These are phyloP conservation scores for Xylariales sp. DNA, from an alignment of 2,329 filamentous ascomycete genomes.

Conservation along the genomic window DNA sequence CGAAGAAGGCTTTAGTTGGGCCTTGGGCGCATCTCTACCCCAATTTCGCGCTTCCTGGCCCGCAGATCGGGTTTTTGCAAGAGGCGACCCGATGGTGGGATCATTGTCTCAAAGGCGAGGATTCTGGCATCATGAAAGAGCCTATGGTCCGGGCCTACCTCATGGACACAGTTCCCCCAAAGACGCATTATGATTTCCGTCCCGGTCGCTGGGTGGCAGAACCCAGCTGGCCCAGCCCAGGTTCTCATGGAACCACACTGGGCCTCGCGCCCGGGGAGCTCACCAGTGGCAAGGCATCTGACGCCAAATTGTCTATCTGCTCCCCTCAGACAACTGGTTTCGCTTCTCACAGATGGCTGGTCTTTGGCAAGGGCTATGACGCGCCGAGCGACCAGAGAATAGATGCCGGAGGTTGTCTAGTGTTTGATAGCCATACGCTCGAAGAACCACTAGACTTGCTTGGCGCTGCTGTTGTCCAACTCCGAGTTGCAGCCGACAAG, in stretches of 20 bases:
- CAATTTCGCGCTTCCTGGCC: not conserved
- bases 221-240: too few species aligned
- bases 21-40: not conserved
- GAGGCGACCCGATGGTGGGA: not conserved
- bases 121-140: not conserved
- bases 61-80: not conserved
- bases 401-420: not conserved
- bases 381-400: not conserved
- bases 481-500: not conserved
- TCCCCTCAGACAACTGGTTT: not conserved
- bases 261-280: too few species aligned
- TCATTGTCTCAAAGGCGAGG: not conserved
- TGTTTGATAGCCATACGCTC: not conserved
- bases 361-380: not conserved
- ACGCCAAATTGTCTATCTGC: not conserved
- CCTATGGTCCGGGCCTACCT: not conserved
- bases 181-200: too few species aligned
- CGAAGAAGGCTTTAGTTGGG: not conserved
- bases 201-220: too few species aligned
- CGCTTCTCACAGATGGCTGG: not conserved
- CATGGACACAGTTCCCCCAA: not conserved
- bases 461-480: not conserved
- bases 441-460: not conserved
- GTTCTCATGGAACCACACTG: too few species aligned
- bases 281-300: too few species aligned